Evolutionary conservation across 2,329 filamentous ascomycete genomes (phyloP).

Genomic region (Pseudopyricularia javanii): DNA sequence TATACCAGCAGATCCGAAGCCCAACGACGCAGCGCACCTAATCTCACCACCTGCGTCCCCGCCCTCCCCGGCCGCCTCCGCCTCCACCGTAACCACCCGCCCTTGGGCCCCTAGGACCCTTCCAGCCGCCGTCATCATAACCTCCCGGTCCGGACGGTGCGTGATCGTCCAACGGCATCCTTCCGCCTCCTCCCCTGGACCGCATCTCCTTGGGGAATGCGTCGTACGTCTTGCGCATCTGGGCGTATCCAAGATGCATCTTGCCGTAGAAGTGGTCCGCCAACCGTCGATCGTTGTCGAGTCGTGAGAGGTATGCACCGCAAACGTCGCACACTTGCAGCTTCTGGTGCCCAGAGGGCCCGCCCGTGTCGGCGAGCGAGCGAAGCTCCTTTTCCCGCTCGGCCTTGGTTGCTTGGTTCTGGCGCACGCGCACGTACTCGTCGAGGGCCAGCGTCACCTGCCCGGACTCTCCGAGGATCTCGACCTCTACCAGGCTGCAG

Average conservation of each 20-base stretch:
- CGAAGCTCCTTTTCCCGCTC: conserved; percentile 84
- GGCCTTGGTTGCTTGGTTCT: conserved; percentile 68
- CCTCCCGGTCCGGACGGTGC: conserved; percentile 28
- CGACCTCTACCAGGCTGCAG: conserved; percentile 72
- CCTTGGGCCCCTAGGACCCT: conserved; percentile 35
- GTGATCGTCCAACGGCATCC: conserved; percentile 23
- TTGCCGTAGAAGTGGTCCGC: conserved; percentile 99
- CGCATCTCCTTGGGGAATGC: conserved; percentile 79
- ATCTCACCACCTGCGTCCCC: conserved; percentile 25
- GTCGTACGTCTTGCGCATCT: conserved; percentile 92
- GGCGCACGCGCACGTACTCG: conserved; percentile 77
- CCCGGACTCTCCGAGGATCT: conserved; percentile 70
- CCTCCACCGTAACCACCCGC: conserved; percentile 35
- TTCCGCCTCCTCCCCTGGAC: conserved; percentile 22
- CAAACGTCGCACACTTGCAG: conserved; percentile 98
- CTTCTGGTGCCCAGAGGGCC: conserved; percentile 92
- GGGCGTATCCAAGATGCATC: conserved; percentile 96
- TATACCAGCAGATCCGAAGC: conserved; percentile 1
- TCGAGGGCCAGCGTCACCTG: conserved; percentile 72
- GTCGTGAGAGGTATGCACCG: conserved; percentile 79
- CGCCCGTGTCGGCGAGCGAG: conserved; percentile 78
- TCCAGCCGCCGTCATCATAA: conserved; percentile 27
- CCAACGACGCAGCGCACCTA: not conserved
- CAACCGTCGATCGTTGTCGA: conserved; percentile 88
- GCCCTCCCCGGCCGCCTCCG: conserved; percentile 33